These are phyloP conservation scores for Podaxis pistillaris DNA, from an alignment of 768 basidiomycete genomes.

Conservation along the genomic window DNA sequence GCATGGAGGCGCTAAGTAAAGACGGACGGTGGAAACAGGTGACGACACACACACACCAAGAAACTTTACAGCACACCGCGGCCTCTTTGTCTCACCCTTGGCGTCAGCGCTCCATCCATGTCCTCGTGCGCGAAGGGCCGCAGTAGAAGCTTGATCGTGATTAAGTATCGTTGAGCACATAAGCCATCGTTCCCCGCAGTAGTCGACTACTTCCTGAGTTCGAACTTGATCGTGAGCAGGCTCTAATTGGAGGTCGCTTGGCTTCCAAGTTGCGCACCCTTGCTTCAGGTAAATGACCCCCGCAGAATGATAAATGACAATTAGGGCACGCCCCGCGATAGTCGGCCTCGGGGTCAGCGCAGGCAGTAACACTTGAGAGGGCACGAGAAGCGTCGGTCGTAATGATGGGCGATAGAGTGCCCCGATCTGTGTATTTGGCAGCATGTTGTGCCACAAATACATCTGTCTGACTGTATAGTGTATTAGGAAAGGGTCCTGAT, in stretches of 20 bases:
- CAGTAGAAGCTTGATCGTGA: no score
- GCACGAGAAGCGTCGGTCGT: not conserved
- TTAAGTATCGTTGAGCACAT: no score
- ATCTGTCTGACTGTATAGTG: not conserved
- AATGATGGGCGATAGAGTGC: not conserved
- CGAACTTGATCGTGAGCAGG: not conserved
- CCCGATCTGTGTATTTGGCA: not conserved
- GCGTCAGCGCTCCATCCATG: no score
- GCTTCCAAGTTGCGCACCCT: not conserved
- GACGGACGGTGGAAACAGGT: not conserved
- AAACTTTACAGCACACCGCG: no score
- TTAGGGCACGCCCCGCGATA: not conserved
- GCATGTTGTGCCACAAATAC: not conserved
- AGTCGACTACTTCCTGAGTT: not conserved
- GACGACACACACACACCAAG: no score
- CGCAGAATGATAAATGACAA: not conserved
- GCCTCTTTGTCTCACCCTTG: no score
- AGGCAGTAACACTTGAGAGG: not conserved
- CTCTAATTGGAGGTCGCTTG: not conserved
- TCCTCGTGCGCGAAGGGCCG: no score
- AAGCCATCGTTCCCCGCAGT: no score
- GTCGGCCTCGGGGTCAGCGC: not conserved
- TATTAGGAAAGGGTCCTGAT: conserved; percentile 10
- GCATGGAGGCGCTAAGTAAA: no score
- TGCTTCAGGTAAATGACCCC: not conserved